Conservation (phyloP, 176 grass and related monocot genomes). For the Oryza coarctata region DNA sequence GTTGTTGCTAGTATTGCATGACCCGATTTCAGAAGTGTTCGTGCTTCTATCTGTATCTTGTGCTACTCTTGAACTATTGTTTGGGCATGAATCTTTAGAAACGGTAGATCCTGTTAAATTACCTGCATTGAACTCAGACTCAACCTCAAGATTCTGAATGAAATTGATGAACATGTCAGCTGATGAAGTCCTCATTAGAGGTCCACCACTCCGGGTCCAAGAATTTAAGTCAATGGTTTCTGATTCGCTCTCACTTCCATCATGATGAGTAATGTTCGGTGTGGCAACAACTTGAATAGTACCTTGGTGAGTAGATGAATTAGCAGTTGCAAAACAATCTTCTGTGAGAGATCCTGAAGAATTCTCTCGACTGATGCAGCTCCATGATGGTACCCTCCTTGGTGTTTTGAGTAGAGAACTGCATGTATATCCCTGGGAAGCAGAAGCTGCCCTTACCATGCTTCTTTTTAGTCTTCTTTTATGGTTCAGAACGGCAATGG, state of each 20-base stretch:
- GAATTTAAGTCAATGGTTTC: conserved; percentile 83
- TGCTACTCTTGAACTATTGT: conserved; percentile 20
- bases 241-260: conserved; percentile 87
- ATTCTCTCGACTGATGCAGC: conserved; percentile 82
- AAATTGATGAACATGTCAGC: conserved; percentile 73
- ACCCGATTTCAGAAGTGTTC: conserved; percentile 21
- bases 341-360: conserved; percentile 85
- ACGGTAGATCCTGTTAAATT: conserved; percentile 19
- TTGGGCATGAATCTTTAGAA: not conserved
- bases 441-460: conserved; percentile 49
- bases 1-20: conserved; percentile 5
- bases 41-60: conserved; percentile 34
- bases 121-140: conserved; percentile 47
- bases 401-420: conserved; percentile 46
- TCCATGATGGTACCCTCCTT: conserved; percentile 92
- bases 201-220: conserved; percentile 91
- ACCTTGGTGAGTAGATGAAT: conserved; percentile 41
- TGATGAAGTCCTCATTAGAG: conserved; percentile 88
- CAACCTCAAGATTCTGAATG: conserved; percentile 77
- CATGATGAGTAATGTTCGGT: conserved; percentile 29
- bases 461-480: conserved; percentile 80
- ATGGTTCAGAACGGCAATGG: conserved; percentile 80
- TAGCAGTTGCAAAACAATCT: conserved; percentile 40
- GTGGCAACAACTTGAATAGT: not conserved
- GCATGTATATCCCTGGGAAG: conserved; percentile 47